Base-by-base conservation (phyloP, 257 asterid species). In the Cordia subcordata region DNA sequence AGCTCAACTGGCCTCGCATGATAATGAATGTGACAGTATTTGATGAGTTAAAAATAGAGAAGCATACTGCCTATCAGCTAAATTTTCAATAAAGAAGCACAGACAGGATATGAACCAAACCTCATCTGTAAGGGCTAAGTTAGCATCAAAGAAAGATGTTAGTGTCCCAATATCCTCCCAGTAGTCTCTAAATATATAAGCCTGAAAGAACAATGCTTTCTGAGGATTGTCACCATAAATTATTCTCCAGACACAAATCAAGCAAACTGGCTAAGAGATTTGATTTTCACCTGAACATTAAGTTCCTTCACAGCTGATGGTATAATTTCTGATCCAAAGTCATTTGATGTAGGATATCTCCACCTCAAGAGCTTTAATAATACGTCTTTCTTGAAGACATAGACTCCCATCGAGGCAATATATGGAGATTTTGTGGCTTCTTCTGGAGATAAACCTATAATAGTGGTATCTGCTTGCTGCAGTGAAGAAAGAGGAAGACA, bases 151-250 rank as follows among this genome's bases (percentile, higher is more conserved):
- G 69, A 92, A 92, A 18, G 95, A 79, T 84, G 79, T 88, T 49
- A 88, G 73, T 12, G 88, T 88, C 56, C 96, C 96, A 54, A 92
- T 88, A 74, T 92, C 99, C 57, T 92, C 99, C 96, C 99, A 92
- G 79, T 88, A 88, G 83, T 92, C 99, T 69, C 90, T 79, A 72
- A 92, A 92, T 45, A 88, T 62, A 70, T 85, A 92, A 4, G 87
- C 96, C 95, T 91, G 91, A 60, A 35, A 65, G 55, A 49, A 70
- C 6, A 56, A 40, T 60, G 23, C 21, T 49, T 49, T 17, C 23
- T 21, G 10, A 18, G 54, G 23, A 49, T 49, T 49, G 12, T n/a
- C 12, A 11, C 0, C 19, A n/a, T n/a, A 17, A 49, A 6, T n/a
- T 18, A 5, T n/a, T 49, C n/a, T 9, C 8, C n/a, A 17, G 20